These are phyloP conservation scores for Diaporthe ilicicola DNA, from an alignment of 2,329 filamentous ascomycete species.

Conservation along the genomic window DNA sequence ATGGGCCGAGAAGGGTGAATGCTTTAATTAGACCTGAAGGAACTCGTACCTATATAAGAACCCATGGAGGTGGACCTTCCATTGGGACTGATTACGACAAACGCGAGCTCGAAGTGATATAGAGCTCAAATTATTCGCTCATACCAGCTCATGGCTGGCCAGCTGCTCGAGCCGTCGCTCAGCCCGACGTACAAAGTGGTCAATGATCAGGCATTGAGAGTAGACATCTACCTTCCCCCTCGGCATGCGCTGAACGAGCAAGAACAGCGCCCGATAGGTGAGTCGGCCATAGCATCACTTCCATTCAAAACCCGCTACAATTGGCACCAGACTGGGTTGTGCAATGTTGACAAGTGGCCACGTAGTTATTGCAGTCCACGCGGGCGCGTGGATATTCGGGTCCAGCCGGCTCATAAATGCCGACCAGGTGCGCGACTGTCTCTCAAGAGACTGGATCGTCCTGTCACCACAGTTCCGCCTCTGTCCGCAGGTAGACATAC, in stretches of 20 bases:
- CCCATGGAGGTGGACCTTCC: no score
- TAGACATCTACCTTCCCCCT: not conserved
- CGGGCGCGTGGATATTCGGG: not conserved
- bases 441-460: slow-evolving; percentile 48
- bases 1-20: no score
- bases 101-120: no score
- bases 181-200: not conserved
- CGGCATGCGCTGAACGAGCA: fast-evolving
- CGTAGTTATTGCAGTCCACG: not conserved
- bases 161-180: not conserved
- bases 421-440: slow-evolving; percentile 48
- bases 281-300: not conserved
- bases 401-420: slow-evolving; percentile 39
- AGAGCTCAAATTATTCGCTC: not conserved
- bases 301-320: not conserved
- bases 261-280: not conserved
- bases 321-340: not conserved
- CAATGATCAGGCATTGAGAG: not conserved
- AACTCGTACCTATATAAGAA: no score
- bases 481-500: slow-evolving; percentile 43
- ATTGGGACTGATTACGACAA: no score
- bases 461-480: slow-evolving; percentile 46
- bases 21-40: no score
- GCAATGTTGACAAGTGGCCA: not conserved
- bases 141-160: not conserved